Evolutionary conservation across 208 protist species (phyloP), one percentile per base, ranked within the genome.

Genomic region (Crithidia mellificae): DNA sequence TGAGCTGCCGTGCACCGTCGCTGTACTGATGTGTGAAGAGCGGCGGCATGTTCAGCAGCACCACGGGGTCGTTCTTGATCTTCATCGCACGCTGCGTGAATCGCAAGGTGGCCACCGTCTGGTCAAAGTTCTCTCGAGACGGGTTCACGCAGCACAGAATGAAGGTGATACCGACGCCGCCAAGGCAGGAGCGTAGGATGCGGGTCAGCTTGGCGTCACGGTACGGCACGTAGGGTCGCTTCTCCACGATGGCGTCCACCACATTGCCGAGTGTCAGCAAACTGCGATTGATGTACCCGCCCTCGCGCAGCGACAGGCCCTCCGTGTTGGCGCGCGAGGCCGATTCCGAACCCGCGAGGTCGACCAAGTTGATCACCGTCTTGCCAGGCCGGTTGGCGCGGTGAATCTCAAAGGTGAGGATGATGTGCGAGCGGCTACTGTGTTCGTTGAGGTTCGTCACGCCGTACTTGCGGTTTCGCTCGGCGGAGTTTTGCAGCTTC

Each of bases 121-220:
- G 91, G 20, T 96, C 91, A 52, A 90, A 87, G 68, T 96, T 94
- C 27, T 91, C 86, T 20, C 84, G 66, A 0, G 85, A 83, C 4
- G 90, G 91, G 56, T 95, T 95, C 7, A 98, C 79, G 49, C 87
- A 97, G 64, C 91, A 97, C 19, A 98, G 88, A 57, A 97, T 92
- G 30, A 91, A 87, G 7, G 94, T 97, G 57, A 94, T 92, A 34
- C 87, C 88, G 19, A 85, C 83, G 47, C 90, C 91, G 52, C 93
- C 91, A 30, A 98, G 68, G 47, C 87, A 95, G 53, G 68, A 84
- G 27, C 83, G 80, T 32, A 98, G 83, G 7, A 97, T 69, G 56
- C 77, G 78, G 22, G 94, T 98, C 29, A 98, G 78, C 64, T 95
- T 96, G 17, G 86, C 85, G 27, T 94, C 88, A n/a, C 95, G 86